phyloP scores from a whole-genome alignment of 2,329 filamentous ascomycete genomes.

The Cercospora zeae-maydis region DNA sequence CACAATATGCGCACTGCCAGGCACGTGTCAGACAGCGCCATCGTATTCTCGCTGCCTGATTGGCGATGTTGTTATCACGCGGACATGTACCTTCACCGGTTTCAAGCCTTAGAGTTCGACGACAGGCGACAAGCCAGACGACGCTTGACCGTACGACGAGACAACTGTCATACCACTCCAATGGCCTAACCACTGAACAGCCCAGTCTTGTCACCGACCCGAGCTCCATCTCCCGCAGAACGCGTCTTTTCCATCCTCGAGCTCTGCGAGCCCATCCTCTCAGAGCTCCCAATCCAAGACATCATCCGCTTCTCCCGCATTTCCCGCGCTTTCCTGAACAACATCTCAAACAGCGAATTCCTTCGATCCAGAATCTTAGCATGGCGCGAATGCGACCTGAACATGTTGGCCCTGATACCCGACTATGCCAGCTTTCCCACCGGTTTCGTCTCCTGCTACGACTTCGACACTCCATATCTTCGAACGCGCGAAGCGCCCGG shows the following conservation, averaged over 20 bases:
- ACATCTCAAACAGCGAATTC: neutral
- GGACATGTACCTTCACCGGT: neutral
- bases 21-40: neutral
- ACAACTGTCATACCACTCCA: neutral
- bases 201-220: too few species aligned
- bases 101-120: neutral
- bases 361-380: neutral
- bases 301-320: neutral
- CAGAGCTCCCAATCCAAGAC: slow-evolving; percentile 2
- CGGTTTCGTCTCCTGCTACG: neutral
- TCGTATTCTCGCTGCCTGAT: neutral
- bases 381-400: slow-evolving; percentile 1
- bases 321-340: slow-evolving; percentile 1
- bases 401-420: neutral
- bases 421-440: slow-evolving; percentile 2
- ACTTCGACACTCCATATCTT: neutral
- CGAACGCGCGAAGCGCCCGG: neutral
- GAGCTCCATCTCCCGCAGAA: neutral
- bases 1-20: neutral
- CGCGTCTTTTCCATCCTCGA: slow-evolving; percentile 4
- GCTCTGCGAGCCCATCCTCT: slow-evolving; percentile 1
- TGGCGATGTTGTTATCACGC: neutral
- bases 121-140: neutral
- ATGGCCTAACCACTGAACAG: too few species aligned
- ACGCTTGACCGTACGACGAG: neutral